phyloP scores from a whole-genome alignment of 75 land plant species.

The Sequoia sempervirens region DNA sequence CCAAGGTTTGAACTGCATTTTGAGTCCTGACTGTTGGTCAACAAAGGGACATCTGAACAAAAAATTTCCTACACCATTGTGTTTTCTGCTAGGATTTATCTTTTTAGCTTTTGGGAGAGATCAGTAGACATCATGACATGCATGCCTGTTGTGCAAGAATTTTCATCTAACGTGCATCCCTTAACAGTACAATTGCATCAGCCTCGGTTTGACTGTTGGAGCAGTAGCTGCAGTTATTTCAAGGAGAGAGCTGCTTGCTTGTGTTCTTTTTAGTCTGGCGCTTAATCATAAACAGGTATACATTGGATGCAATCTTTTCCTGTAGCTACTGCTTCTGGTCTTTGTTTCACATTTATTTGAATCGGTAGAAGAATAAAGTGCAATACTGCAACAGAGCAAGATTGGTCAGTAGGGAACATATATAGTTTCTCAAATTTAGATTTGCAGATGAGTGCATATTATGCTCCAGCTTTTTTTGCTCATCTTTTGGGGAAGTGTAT shows the following conservation, averaged over 20 bases:
- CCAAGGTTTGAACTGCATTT: conserved; percentile 5
- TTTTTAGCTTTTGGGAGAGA: background rate
- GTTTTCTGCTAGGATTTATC: background rate
- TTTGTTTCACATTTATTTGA: conserved; percentile 3
- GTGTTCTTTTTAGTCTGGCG: conserved; percentile 65
- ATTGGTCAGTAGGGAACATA: background rate
- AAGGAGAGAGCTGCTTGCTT: conserved; percentile 61
- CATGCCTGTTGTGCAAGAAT: background rate
- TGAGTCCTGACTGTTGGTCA: background rate
- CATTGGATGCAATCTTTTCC: background rate
- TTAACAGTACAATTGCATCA: conserved; percentile 89
- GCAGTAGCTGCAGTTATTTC: conserved; percentile 75
- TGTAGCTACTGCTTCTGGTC: background rate
- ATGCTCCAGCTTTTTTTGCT: conserved; percentile 93
- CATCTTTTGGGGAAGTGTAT: conserved; percentile 89
- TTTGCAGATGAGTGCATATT: conserved; percentile 93
- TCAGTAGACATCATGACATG: background rate
- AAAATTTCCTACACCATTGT: background rate
- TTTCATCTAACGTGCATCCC: background rate
- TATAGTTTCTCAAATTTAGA: background rate
- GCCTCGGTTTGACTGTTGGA: conserved; percentile 81
- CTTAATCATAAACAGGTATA: conserved; percentile 95
- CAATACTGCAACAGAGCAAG: background rate
- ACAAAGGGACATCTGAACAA: background rate
- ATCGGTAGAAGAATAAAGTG: background rate